Evolutionary conservation across 108 stramenopile genomes (phyloP).

Genomic region (Skeletonema tropicum): DNA sequence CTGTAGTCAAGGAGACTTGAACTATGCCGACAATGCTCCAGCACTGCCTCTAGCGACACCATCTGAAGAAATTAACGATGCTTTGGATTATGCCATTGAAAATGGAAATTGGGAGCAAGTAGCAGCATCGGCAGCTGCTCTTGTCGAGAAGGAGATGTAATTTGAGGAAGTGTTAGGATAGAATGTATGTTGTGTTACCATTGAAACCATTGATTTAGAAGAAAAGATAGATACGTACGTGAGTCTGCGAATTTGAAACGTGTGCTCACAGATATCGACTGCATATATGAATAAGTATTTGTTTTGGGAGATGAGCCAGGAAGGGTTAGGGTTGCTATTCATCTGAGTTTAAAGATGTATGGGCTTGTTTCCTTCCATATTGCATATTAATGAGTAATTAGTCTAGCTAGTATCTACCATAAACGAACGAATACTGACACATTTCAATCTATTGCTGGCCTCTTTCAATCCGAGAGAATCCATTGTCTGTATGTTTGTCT

Average conservation of each 20-base stretch:
- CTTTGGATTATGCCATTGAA: conserved; percentile 41
- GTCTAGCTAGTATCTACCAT: not conserved
- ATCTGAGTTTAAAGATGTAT: not conserved
- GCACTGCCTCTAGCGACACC: conserved; percentile 18
- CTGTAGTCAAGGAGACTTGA: not conserved
- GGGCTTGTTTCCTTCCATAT: not conserved
- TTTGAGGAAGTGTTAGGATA: not conserved
- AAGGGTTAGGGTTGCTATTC: not conserved
- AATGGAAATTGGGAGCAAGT: conserved; percentile 44
- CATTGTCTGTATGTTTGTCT: too few species aligned
- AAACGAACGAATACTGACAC: too few species aligned
- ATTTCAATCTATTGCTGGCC: too few species aligned
- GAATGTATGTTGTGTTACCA: not conserved
- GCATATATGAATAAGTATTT: not conserved
- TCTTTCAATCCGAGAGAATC: too few species aligned
- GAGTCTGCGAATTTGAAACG: not conserved
- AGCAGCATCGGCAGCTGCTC: conserved; percentile 29
- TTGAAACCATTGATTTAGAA: not conserved
- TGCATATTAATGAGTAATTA: not conserved
- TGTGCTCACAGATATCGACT: not conserved
- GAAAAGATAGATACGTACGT: not conserved
- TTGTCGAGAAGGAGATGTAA: not conserved
- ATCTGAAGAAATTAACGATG: not conserved
- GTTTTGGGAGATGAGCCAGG: not conserved
- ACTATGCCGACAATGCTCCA: not conserved